Base-by-base conservation (phyloP, 331 rosid genomes). In the Malus hybrid region DNA sequence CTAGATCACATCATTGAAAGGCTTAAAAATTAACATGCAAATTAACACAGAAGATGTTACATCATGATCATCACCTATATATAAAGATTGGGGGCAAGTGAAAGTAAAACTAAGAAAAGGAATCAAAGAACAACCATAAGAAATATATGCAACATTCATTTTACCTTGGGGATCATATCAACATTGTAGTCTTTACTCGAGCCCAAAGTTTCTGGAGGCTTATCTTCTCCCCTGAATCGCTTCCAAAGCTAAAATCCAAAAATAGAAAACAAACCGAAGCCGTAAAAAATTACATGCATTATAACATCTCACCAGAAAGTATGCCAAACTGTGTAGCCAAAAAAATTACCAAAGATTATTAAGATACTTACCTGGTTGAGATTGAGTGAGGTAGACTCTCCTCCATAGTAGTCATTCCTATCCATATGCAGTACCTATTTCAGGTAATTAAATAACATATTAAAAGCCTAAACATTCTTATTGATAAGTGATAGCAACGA, bases 351-450 rank as follows among this genome's bases (percentile, higher is more conserved):
- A 63, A 6, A 46, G 6, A 48, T 26, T 16, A 24, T 33, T 20
- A 4, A 26, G 26, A 16, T 32, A 32, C 58, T 22, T 72, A 85
- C 86, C 84, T 85, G 88, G 70, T 72, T 74, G 58, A 85, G 88
- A 52, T 79, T 85, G n/a, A 85, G 88, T 12, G 88, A 85, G 62
- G 86, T 79, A 20, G 88, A 85, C 26, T 85, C 88, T 33, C 88
- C 88, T 60, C 86, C 88, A 74, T 82, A 85, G 18, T 85, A 82
- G 72, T 85, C 86, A 85, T 85, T 85, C 66, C 86, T 79, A 69
- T 85, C 88, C 88, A 85, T 82, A 81, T 85, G 88, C 80, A 85
- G 78, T 26, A 82, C 88, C 86, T 85, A 68, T 39, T 39, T 67
- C 71, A 26, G 58, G 50, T 44, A 44, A 12, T 44, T 32, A 15